phyloP scores from a whole-genome alignment of 2,329 filamentous ascomycete species.

The Colletotrichum sp. region DNA sequence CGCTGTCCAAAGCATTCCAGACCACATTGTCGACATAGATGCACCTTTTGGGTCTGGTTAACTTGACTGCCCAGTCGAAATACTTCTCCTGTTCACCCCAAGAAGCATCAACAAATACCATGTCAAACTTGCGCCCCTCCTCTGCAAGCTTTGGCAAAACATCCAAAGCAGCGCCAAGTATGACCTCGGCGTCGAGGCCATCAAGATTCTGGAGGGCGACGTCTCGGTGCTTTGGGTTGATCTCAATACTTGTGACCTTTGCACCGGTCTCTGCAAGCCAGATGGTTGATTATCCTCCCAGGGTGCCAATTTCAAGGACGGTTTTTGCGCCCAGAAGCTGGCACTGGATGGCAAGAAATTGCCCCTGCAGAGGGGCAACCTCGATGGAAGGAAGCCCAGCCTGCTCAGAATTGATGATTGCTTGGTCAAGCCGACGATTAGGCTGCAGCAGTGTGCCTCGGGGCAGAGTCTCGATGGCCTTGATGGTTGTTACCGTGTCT shows the following conservation, averaged over 20 bases:
- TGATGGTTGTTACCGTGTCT: neutral
- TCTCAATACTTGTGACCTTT: constrained; percentile 56
- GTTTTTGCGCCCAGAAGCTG: constrained; percentile 36
- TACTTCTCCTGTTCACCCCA: constrained; percentile 54
- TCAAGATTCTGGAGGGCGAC: constrained; percentile 51
- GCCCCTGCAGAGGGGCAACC: constrained; percentile 37
- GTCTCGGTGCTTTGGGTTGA: constrained; percentile 45
- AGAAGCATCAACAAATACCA: constrained; percentile 59
- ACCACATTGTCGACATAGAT: constrained; percentile 59
- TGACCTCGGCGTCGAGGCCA: constrained; percentile 46
- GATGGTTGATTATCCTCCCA: constrained; percentile 58
- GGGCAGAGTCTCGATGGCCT: neutral
- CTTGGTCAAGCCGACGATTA: constrained; percentile 25
- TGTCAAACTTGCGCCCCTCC: constrained; percentile 48
- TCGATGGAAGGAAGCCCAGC: constrained; percentile 41
- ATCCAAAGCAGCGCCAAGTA: constrained; percentile 48
- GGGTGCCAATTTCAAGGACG: constrained; percentile 58
- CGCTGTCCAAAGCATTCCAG: constrained; percentile 23
- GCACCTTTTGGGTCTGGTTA: constrained; percentile 41
- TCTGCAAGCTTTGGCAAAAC: constrained; percentile 37
- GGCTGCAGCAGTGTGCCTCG: neutral
- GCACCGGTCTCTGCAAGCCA: constrained; percentile 49
- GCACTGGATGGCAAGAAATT: constrained; percentile 42
- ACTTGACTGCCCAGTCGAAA: constrained; percentile 46
- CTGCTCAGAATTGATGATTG: constrained; percentile 32